A percentile compares a stretch with the other conserved stretches of the same genome.
Conservation (phyloP, 257 asterid genomes). For the Gentiana macrophylla region DNA sequence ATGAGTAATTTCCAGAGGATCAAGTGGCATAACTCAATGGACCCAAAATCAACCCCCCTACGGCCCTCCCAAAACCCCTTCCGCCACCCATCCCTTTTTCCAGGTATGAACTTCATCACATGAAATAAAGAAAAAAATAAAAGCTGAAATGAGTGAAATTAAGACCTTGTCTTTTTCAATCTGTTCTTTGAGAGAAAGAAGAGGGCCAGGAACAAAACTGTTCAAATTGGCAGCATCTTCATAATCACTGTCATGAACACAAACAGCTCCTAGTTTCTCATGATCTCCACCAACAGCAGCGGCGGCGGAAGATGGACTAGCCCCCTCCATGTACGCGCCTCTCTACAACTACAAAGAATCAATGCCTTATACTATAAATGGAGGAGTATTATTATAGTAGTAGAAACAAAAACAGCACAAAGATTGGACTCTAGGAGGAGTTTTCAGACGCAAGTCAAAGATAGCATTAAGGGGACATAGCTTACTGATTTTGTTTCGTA, state of each 20-base stretch:
- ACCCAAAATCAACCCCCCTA: not conserved
- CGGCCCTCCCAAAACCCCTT: not conserved
- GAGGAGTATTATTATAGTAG: not conserved
- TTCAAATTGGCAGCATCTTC: conserved; percentile 17
- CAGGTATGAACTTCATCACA: not conserved
- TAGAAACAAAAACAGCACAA: not conserved
- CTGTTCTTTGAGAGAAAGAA: conserved; percentile 71
- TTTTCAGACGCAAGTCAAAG: no score
- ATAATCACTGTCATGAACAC: conserved; percentile 7
- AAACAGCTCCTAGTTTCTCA: conserved; percentile 11
- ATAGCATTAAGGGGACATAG: no score
- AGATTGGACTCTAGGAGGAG: not conserved
- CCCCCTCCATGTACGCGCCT: conserved; percentile 26
- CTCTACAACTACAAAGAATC: conserved; percentile 20
- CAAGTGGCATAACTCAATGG: not conserved
- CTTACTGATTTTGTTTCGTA: no score
- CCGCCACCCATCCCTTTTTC: not conserved
- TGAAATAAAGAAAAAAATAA: not conserved
- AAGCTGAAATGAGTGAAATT: not conserved
- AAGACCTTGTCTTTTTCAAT: conserved; percentile 68
- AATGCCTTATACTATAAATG: not conserved
- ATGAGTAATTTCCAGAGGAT: not conserved
- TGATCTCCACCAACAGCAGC: conserved; percentile 10
- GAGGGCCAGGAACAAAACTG: conserved; percentile 60
- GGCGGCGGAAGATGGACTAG: conserved; percentile 38